Evolutionary conservation across 169 alveolate genomes (phyloP), one percentile per base, ranked within the genome.

Genomic region (Plasmodium sp.): DNA sequence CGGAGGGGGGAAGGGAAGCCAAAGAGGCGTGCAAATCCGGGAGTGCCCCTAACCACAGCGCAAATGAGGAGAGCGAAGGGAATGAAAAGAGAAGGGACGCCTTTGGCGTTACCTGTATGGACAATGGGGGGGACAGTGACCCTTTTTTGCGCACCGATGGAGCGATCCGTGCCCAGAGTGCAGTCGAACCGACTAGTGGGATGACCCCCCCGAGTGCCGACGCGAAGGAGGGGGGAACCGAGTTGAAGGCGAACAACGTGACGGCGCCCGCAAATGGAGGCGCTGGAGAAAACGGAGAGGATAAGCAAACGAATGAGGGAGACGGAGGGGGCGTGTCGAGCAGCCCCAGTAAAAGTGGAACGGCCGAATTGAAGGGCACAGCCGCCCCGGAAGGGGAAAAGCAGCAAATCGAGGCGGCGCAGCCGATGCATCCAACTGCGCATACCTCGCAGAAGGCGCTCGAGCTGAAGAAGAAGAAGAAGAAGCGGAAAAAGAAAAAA

Each of bases 401-500:
- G 62, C 2, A 16, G 16, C 18, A 51, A 67, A 67, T 67, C 43
- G 3, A 67, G 36, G 7, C 4, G 7, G 7, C 71, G 16, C 12
- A 54, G 71, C 14, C 18, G 9, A 43, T 43, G 10, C 7, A 41
- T 31, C 10, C 14, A 27, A 74, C 74, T 14, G 51, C 22, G 16
- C 79, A 45, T 14, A 7, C 80, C 58, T 41, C 34, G 83, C 27
- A 86, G 2, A 18, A 34, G 9, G 5, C 36, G 1, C 58, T 36
- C n/a, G 16, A 85, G 67, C 58, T 34, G 5, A 48, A n/a, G 18
- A 82, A 81, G 39, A 83, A 48, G 34, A 90, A 58, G 71, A 45
- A 81, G 27, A 81, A 92, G 58, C 34, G 75, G 39, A 67, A 34
- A n/a, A 92, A 92, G 27, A 92, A 92, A 73, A 92, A 92, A 92